Conservation (phyloP, 2,329 filamentous ascomycete species). For the Diaporthe helianthi region DNA sequence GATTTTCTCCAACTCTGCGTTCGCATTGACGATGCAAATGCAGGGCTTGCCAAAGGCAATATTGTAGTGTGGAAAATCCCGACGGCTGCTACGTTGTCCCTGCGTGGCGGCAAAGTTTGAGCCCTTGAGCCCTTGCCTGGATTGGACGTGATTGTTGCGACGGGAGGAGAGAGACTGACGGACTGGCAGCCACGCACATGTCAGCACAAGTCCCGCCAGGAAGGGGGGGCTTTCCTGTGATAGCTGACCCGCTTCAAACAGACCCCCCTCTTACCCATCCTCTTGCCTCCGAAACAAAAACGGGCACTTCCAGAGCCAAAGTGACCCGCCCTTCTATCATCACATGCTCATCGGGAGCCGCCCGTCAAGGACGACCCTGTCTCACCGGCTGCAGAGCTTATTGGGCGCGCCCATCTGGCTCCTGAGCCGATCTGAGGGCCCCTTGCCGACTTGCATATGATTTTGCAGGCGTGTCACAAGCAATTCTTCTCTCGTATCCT, state of each 20-base stretch:
- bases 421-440: slow-evolving; percentile 19
- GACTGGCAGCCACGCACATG: slow-evolving; percentile 27
- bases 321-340: slow-evolving; percentile 7
- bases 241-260: background rate
- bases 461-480: slow-evolving; percentile 32
- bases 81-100: slow-evolving; percentile 15
- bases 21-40: slow-evolving; percentile 12
- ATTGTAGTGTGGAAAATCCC: background rate
- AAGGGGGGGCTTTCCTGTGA: background rate
- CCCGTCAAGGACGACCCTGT: slow-evolving; percentile 31
- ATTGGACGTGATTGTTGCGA: slow-evolving; percentile 11
- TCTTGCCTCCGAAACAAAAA: slow-evolving; percentile 25
- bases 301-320: background rate
- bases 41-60: background rate
- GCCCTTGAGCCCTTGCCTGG: slow-evolving; percentile 2
- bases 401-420: slow-evolving; percentile 19
- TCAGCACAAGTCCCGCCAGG: slow-evolving; percentile 12
- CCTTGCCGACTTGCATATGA: slow-evolving; percentile 31
- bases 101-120: background rate
- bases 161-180: background rate
- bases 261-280: slow-evolving; percentile 1
- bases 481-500: slow-evolving; percentile 31
- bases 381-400: slow-evolving; percentile 28
- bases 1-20: slow-evolving; percentile 14
- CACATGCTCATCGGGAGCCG: slow-evolving; percentile 33